These are phyloP conservation scores for Nothophytophthora sp. DNA, from an alignment of 352 stramenopile genomes.

Conservation along the genomic window DNA sequence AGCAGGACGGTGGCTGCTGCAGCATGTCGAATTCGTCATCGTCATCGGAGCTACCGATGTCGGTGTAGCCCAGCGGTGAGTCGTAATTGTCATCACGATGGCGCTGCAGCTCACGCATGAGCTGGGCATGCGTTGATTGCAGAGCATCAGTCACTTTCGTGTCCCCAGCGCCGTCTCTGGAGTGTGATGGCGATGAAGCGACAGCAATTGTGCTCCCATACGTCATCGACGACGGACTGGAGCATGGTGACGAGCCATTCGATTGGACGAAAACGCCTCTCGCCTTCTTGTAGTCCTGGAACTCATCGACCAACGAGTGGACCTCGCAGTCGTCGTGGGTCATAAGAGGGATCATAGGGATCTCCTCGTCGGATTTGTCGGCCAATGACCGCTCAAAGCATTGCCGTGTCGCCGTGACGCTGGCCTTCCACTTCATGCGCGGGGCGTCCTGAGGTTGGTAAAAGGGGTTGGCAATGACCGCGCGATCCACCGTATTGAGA, in stretches of 20 bases:
- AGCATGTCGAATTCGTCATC: constrained; percentile 19
- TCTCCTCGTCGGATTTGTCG: constrained; percentile 11
- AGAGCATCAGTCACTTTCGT: constrained; percentile 30
- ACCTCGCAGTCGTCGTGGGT: constrained; percentile 27
- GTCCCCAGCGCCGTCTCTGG: constrained; percentile 17
- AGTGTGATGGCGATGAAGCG: constrained; percentile 27
- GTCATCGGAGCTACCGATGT: constrained; percentile 23
- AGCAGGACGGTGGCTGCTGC: constrained; percentile 24
- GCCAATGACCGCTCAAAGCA: constrained; percentile 38
- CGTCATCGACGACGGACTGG: constrained; percentile 19
- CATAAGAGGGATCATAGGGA: constrained; percentile 9
- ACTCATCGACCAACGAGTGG: constrained; percentile 24
- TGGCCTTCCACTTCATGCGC: constrained; percentile 53
- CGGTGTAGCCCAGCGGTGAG: constrained; percentile 6
- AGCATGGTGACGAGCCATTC: constrained; percentile 28
- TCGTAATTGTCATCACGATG: constrained; percentile 7
- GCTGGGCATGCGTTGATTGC: constrained; percentile 17
- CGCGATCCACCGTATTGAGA: constrained; percentile 58
- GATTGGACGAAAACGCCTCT: constrained; percentile 15
- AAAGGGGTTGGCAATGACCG: constrained; percentile 73
- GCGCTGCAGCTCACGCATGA: constrained; percentile 12
- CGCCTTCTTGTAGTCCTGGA: constrained; percentile 10
- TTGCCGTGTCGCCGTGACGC: constrained; percentile 57
- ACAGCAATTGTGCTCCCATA: constrained; percentile 35
- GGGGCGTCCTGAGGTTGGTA: constrained; percentile 52